A percentile compares a stretch with the other conserved stretches of the same genome.
These are phyloP conservation scores for Colletotrichum agaves DNA, from an alignment of 2,329 filamentous ascomycete species.

Conservation along the genomic window DNA sequence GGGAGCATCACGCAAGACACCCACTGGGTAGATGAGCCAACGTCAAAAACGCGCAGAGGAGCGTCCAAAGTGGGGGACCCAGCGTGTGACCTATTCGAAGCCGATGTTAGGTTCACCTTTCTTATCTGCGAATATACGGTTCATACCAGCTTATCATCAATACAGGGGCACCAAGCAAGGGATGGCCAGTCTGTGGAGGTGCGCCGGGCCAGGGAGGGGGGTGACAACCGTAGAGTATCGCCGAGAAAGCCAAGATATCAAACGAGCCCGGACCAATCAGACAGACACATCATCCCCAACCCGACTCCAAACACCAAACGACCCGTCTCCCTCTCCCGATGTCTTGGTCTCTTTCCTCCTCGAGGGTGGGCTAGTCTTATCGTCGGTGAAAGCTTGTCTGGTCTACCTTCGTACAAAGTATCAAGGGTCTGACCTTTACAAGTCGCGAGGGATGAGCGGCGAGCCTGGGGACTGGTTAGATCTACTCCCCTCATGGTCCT, in stretches of 20 bases:
- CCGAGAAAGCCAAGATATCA: slow-evolving; percentile 34
- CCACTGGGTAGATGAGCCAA: background rate
- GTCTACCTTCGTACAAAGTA: background rate
- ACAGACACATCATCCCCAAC: background rate
- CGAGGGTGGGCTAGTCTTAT: slow-evolving; percentile 14
- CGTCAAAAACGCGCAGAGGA: background rate
- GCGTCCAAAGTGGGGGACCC: background rate
- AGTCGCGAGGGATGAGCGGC: background rate
- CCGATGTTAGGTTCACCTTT: background rate
- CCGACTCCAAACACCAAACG: background rate
- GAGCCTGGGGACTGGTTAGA: background rate
- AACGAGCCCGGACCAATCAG: slow-evolving; percentile 15
- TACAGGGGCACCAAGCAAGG: slow-evolving; percentile 16
- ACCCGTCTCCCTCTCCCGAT: background rate
- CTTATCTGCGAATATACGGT: background rate
- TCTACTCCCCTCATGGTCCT: slow-evolving; percentile 12
- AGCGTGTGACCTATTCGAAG: background rate
- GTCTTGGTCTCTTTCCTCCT: background rate
- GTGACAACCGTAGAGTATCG: background rate
- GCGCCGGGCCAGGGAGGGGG: background rate
- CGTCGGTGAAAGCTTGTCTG: slow-evolving; percentile 28
- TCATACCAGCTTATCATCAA: slow-evolving; percentile 7
- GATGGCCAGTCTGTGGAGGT: slow-evolving; percentile 9
- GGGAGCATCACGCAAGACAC: background rate
- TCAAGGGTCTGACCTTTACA: slow-evolving; percentile 19